Conservation (phyloP, 768 basidiomycete genomes). For the Pholiota microspora region DNA sequence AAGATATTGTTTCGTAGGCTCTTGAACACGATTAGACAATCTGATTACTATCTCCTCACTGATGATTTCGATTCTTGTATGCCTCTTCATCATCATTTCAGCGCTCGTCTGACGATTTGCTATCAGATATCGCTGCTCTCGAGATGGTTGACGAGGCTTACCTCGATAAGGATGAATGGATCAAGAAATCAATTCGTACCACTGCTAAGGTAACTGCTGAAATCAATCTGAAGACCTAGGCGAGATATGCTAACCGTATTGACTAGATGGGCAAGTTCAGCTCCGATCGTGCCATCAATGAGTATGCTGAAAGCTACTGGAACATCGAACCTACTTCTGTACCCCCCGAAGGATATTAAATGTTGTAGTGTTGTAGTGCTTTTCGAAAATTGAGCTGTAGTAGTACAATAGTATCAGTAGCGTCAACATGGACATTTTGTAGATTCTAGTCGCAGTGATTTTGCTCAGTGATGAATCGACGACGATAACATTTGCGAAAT, state of each 20-base stretch:
- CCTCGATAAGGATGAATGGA: constrained; percentile 81
- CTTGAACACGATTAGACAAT: constrained; percentile 72
- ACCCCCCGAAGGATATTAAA: background rate
- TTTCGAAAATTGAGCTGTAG: background rate
- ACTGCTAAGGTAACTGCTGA: constrained; percentile 72
- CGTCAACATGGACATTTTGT: too few relatives aligned
- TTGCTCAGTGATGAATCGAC: too few relatives aligned
- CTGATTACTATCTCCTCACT: constrained; percentile 77
- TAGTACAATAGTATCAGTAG: background rate
- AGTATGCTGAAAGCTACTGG: constrained; percentile 90
- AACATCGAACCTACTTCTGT: constrained; percentile 56
- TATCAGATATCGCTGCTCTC: constrained; percentile 74
- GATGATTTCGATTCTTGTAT: constrained; percentile 94
- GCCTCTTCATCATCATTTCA: constrained; percentile 22
- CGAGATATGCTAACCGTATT: background rate
- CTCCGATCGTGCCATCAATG: constrained; percentile 88
- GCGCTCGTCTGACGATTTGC: background rate
- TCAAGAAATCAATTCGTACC: constrained; percentile 85
- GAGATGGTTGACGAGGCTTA: constrained; percentile 89
- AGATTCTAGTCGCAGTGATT: too few relatives aligned
- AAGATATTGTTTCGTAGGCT: constrained; percentile 42
- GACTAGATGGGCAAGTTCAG: constrained; percentile 97
- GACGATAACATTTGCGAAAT: too few relatives aligned
- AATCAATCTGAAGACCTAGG: background rate
- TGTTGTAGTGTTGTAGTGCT: background rate